These are phyloP conservation scores for Yamadazyma spencermartinsiae DNA, from an alignment of 1,139 yeast genomes.

Conservation along the genomic window DNA sequence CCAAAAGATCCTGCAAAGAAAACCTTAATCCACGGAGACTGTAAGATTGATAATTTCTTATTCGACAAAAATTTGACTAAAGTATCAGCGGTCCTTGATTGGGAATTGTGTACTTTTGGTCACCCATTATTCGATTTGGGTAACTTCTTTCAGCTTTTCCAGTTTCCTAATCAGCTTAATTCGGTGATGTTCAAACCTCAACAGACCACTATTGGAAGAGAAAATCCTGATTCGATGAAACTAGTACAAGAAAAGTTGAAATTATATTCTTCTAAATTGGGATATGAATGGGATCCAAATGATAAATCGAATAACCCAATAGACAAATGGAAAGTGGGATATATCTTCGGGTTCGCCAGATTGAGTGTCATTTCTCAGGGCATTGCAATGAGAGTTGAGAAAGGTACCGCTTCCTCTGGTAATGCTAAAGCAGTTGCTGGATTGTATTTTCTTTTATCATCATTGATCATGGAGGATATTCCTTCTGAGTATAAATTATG, in stretches of 20 bases:
- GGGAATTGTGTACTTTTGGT: slow-evolving; percentile 71
- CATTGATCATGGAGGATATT: slow-evolving; percentile 29
- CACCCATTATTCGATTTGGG: slow-evolving; percentile 67
- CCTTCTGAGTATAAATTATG: slow-evolving; percentile 9
- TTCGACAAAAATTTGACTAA: slow-evolving; percentile 51
- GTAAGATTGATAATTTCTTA: slow-evolving; percentile 62
- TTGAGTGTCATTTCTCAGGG: slow-evolving; percentile 67
- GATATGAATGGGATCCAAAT: slow-evolving; percentile 33
- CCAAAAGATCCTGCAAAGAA: slow-evolving; percentile 51
- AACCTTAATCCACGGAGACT: slow-evolving; percentile 65
- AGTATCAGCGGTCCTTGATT: slow-evolving; percentile 61
- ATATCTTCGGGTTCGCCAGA: slow-evolving; percentile 59
- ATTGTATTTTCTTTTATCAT: slow-evolving; percentile 47
- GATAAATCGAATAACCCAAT: slow-evolving; percentile 41
- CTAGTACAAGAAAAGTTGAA: slow-evolving; percentile 26
- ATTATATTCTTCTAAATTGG: slow-evolving; percentile 29
- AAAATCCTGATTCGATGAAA: slow-evolving; percentile 28
- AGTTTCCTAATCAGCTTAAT: slow-evolving; percentile 42
- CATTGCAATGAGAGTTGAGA: slow-evolving; percentile 58
- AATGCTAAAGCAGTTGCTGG: slow-evolving; percentile 48
- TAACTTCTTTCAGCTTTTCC: slow-evolving; percentile 60
- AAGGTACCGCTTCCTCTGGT: slow-evolving; percentile 62
- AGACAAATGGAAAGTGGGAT: slow-evolving; percentile 55
- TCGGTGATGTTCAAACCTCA: slow-evolving; percentile 29
- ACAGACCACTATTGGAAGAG: slow-evolving; percentile 37